Evolutionary conservation across 139 green algal species (phyloP).

Genomic region (Nannochloris sp.): DNA sequence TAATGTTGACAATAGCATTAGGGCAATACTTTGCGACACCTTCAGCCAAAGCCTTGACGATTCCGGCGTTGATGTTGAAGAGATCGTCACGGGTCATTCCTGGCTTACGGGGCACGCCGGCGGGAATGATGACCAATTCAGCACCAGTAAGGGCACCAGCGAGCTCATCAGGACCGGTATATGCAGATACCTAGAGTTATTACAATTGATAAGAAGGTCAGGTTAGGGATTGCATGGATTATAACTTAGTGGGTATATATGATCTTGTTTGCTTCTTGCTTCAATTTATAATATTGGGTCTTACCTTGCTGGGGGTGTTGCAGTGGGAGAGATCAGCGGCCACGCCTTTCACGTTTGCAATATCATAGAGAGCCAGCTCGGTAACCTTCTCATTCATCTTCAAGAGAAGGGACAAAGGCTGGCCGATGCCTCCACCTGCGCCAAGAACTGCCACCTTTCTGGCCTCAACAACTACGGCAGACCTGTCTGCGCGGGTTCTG

Average conservation of each 20-base stretch:
- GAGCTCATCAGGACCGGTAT: conserved; percentile 76
- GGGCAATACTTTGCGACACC: conserved; percentile 69
- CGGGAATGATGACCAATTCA: conserved; percentile 94
- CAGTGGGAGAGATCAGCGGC: conserved; percentile 90
- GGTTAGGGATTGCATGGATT: background rate
- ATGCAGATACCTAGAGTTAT: conserved; percentile 45
- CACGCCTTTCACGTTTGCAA: conserved; percentile 80
- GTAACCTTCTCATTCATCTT: conserved; percentile 64
- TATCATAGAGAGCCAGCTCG: conserved; percentile 89
- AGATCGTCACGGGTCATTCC: conserved; percentile 99
- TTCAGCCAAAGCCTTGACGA: conserved; percentile 84
- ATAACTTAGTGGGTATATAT: too few relatives aligned
- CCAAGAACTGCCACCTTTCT: conserved; percentile 93
- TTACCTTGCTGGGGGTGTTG: conserved; percentile 70
- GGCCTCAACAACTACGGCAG: conserved; percentile 7
- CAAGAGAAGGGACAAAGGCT: conserved; percentile 89
- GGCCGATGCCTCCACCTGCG: conserved; percentile 93
- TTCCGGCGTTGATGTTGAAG: conserved; percentile 98
- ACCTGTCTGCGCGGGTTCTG: background rate
- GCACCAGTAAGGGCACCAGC: conserved; percentile 64
- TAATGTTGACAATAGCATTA: conserved; percentile 58
- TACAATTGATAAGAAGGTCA: background rate
- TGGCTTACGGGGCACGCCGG: conserved; percentile 91
- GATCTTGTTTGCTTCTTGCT: background rate
- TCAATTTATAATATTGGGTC: too few relatives aligned